Percentiles rank a stretch among this genome's conserved stretches.
These are phyloP conservation scores for Stagonosporopsis rhizophila DNA, from an alignment of 2,329 filamentous ascomycete genomes.

Conservation along the genomic window DNA sequence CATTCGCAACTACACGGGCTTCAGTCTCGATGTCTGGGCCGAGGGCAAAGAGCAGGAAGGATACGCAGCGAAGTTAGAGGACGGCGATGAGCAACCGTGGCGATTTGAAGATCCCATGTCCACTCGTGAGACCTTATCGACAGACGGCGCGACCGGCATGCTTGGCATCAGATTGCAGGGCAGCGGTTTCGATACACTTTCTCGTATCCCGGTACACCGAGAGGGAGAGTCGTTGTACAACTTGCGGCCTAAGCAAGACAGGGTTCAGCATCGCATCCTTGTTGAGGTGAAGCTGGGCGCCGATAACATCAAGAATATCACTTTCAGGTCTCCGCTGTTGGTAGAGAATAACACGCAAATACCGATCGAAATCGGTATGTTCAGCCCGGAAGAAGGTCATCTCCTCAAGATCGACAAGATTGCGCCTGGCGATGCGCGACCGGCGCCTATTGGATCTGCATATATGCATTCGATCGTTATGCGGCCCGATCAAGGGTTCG, in stretches of 20 bases:
- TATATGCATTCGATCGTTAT: slow-evolving; percentile 88
- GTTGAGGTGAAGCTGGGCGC: slow-evolving; percentile 90
- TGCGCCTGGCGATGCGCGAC: slow-evolving; percentile 84
- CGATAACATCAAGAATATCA: slow-evolving; percentile 98
- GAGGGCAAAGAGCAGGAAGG: slow-evolving; percentile 73
- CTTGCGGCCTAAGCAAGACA: slow-evolving; percentile 84
- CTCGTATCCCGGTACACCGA: slow-evolving; percentile 87
- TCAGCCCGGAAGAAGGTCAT: slow-evolving; percentile 84
- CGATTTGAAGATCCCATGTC: slow-evolving; percentile 96
- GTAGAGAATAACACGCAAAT: slow-evolving; percentile 98
- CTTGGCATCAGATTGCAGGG: slow-evolving; percentile 87
- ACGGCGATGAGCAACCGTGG: slow-evolving; percentile 93
- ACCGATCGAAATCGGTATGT: slow-evolving; percentile 90
- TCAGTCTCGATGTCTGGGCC: slow-evolving; percentile 79
- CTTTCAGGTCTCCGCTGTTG: slow-evolving; percentile 86
- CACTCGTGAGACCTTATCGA: slow-evolving; percentile 89
- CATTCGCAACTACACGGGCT: slow-evolving; percentile 95
- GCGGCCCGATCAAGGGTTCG: slow-evolving; percentile 93
- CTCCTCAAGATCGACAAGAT: slow-evolving; percentile 98
- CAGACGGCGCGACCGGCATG: slow-evolving; percentile 79
- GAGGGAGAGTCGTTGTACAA: slow-evolving; percentile 93
- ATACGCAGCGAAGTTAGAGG: slow-evolving; percentile 78
- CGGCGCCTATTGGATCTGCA: slow-evolving; percentile 89
- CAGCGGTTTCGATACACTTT: slow-evolving; percentile 90
- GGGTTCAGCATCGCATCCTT: slow-evolving; percentile 84